Percentiles rank a stretch among this genome's conserved stretches.
These are phyloP conservation scores for Setomelanomma holmii DNA, from an alignment of 2,329 filamentous ascomycete genomes.

Conservation along the genomic window DNA sequence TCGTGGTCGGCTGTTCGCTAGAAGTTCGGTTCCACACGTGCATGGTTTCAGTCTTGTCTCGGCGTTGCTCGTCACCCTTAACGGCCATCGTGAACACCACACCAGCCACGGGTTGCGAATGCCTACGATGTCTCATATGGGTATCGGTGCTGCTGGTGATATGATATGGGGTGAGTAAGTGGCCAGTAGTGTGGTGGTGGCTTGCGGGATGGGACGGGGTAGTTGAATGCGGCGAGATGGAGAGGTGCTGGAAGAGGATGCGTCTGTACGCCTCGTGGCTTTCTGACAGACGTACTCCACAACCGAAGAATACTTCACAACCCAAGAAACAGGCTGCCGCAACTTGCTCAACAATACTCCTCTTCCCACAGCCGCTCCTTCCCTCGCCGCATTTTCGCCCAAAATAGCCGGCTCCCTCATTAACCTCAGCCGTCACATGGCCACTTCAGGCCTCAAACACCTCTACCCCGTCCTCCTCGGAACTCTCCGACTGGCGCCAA, in stretches of 20 bases:
- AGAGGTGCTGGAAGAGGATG: too few species aligned
- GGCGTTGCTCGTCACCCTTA: conserved; percentile 13
- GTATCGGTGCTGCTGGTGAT: not conserved
- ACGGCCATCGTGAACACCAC: conserved; percentile 11
- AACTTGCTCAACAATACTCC: not conserved
- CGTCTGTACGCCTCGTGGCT: too few species aligned
- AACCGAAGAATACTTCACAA: too few species aligned
- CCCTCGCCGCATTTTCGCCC: not conserved
- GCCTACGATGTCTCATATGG: conserved; percentile 3
- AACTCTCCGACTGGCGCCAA: not conserved
- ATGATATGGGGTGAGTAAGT: not conserved
- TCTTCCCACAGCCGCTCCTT: not conserved
- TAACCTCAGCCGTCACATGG: too few species aligned
- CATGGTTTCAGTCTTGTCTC: conserved; percentile 29
- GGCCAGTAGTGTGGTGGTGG: not conserved
- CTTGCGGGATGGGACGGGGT: not conserved
- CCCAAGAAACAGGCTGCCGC: too few species aligned
- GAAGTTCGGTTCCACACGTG: conserved; percentile 17
- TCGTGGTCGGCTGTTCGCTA: conserved; percentile 17
- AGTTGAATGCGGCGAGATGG: too few species aligned
- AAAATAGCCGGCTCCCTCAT: not conserved
- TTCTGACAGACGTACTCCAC: too few species aligned
- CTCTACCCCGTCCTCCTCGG: not conserved
- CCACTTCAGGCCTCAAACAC: conserved; percentile 18
- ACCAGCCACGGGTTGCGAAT: not conserved